phyloP scores from a whole-genome alignment of 2,329 filamentous ascomycete genomes.

The Bipolaris zeicola region DNA sequence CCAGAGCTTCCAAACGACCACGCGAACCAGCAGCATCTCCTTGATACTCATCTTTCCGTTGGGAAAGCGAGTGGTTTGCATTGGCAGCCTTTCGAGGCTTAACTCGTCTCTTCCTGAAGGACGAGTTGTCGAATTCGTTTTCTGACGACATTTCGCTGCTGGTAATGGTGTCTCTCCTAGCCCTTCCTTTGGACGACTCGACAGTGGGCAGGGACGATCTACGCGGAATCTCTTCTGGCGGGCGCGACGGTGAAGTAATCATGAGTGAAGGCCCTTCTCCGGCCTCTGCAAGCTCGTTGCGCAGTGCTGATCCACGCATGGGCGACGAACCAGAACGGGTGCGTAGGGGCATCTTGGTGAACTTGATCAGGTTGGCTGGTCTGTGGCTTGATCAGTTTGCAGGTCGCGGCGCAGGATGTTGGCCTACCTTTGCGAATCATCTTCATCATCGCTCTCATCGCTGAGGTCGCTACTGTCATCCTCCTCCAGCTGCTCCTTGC shows the following conservation, averaged over 20 bases:
- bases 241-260: conserved; percentile 61
- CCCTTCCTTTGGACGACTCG: conserved; percentile 71
- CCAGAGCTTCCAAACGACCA: conserved; percentile 47
- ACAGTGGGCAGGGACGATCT: conserved; percentile 74
- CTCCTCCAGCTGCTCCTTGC: conserved; percentile 78
- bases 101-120: conserved; percentile 68
- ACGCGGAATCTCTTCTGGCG: conserved; percentile 42
- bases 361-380: conserved; percentile 88
- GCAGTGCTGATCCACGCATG: conserved; percentile 55
- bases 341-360: conserved; percentile 91
- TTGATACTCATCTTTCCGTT: conserved; percentile 59
- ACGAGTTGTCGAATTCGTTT: conserved; percentile 73
- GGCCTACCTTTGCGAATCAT: conserved; percentile 55
- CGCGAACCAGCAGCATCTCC: conserved; percentile 35
- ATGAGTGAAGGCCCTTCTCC: conserved; percentile 60
- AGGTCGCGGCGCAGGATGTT: background rate
- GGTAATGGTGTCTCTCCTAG: conserved; percentile 76
- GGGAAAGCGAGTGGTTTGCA: conserved; percentile 58
- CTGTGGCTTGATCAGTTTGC: conserved; percentile 41
- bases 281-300: conserved; percentile 61
- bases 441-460: conserved; percentile 82
- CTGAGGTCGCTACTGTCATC: conserved; percentile 85
- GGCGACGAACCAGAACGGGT: conserved; percentile 88
- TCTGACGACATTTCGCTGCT: conserved; percentile 85
- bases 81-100: conserved; percentile 64